phyloP scores from a whole-genome alignment of 306 rosid species.

The Pachyrhizus erosus region DNA sequence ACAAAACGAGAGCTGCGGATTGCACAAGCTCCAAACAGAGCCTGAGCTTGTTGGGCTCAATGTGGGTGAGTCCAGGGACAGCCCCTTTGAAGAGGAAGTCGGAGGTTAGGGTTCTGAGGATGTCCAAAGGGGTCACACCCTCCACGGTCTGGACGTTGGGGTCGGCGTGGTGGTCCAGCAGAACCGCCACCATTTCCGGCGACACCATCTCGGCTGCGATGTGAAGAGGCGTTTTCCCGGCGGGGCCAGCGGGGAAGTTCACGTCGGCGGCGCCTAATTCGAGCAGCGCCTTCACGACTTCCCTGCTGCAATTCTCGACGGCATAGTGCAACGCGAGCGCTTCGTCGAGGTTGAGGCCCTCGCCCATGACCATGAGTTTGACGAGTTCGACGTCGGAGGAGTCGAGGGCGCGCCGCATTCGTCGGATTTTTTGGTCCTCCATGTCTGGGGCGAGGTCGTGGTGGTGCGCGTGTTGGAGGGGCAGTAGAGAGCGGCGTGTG shows the following conservation, averaged over 20 bases:
- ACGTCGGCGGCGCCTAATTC: constrained; percentile 97
- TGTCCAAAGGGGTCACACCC: constrained; percentile 81
- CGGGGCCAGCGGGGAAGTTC: constrained; percentile 78
- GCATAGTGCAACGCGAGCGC: constrained; percentile 92
- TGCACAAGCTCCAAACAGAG: constrained; percentile 92
- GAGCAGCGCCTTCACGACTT: constrained; percentile 84
- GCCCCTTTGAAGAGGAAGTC: constrained; percentile 98
- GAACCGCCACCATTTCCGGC: constrained; percentile 95
- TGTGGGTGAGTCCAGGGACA: constrained; percentile 88
- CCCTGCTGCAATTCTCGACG: constrained; percentile 88
- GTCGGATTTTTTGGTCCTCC: constrained; percentile 88
- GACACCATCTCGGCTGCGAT: constrained; percentile 91
- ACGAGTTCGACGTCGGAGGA: constrained; percentile 95
- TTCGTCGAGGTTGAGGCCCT: constrained; percentile 91
- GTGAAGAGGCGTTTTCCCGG: constrained; percentile 85
- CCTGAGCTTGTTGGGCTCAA: constrained; percentile 92
- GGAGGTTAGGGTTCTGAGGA: constrained; percentile 95
- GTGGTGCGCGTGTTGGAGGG: constrained; percentile 54
- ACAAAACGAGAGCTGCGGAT: constrained; percentile 89
- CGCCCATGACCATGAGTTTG: constrained; percentile 98
- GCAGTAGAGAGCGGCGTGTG: constrained; percentile 65
- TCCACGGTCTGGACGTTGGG: constrained; percentile 86
- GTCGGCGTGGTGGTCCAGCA: constrained; percentile 97
- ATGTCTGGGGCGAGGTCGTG: constrained; percentile 72
- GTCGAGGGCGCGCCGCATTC: constrained; percentile 89